Evolutionary conservation across 1,284 basidiomycete genomes (phyloP).

Genomic region (Ganoderma leucocontextum): DNA sequence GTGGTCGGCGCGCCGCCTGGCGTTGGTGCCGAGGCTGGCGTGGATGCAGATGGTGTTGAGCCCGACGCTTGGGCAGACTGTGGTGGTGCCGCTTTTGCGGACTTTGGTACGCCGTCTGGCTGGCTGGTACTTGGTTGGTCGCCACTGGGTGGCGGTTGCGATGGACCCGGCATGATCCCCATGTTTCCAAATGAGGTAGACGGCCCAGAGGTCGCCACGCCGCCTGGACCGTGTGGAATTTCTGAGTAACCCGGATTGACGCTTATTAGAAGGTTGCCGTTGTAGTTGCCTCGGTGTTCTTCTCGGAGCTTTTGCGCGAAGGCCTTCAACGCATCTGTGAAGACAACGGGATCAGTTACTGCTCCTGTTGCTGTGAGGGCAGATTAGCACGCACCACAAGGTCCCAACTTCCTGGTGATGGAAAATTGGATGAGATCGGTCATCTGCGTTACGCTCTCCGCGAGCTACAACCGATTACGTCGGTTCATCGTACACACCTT

Average conservation of each 20-base stretch:
- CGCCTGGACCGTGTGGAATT: neutral
- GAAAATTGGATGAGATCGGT: constrained; percentile 74
- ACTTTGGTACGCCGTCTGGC: constrained; percentile 60
- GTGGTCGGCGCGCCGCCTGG: constrained; percentile 45
- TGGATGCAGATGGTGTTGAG: constrained; percentile 49
- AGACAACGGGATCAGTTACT: neutral
- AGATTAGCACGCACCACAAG: constrained; percentile 59
- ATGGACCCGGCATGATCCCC: constrained; percentile 11
- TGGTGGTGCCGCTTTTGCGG: constrained; percentile 59
- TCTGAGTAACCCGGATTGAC: neutral
- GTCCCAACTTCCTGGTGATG: constrained; percentile 60
- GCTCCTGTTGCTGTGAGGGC: neutral
- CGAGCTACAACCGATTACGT: constrained; percentile 54
- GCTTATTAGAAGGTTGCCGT: neutral
- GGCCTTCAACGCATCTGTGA: constrained; percentile 50
- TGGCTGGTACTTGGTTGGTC: constrained; percentile 51
- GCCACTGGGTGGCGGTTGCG: constrained; percentile 35
- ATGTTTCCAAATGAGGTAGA: constrained; percentile 5
- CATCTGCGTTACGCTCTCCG: constrained; percentile 81
- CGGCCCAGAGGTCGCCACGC: neutral
- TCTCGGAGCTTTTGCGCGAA: constrained; percentile 58
- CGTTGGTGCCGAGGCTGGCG: constrained; percentile 41
- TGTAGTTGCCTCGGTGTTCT: constrained; percentile 28
- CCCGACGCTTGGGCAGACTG: constrained; percentile 47
- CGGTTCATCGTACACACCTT: neutral